phyloP scores from a whole-genome alignment of 2,329 filamentous ascomycete species.

The Colletotrichum noveboracense region DNA sequence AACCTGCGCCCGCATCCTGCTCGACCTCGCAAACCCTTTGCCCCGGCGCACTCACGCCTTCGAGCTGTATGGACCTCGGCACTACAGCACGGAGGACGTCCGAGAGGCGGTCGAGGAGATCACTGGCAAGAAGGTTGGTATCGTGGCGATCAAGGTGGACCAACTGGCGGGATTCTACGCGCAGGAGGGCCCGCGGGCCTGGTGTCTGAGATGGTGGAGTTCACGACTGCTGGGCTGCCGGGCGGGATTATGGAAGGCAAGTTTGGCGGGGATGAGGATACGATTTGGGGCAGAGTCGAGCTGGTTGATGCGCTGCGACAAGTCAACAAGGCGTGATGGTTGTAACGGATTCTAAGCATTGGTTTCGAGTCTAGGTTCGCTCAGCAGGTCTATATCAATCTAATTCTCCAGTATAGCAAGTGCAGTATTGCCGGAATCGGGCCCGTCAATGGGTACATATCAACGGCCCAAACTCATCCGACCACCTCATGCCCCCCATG shows the following conservation, averaged over 20 bases:
- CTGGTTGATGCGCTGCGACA: conserved; percentile 26
- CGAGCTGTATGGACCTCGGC: conserved; percentile 31
- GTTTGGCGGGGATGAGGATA: conserved; percentile 28
- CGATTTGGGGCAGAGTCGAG: conserved; percentile 27
- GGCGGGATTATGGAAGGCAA: conserved; percentile 28
- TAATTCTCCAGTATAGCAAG: neutral
- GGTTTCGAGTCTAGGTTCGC: neutral
- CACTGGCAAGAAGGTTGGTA: conserved; percentile 27
- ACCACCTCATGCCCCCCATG: conserved; percentile 81
- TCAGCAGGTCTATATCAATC: neutral
- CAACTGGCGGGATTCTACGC: conserved; percentile 26
- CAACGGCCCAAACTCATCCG: conserved; percentile 54
- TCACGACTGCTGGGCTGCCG: conserved; percentile 18
- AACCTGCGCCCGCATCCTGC: conserved; percentile 26
- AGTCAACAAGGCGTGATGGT: neutral
- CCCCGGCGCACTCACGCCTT: conserved; percentile 22
- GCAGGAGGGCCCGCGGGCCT: conserved; percentile 22
- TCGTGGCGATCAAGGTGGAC: conserved; percentile 26
- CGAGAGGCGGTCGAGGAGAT: conserved; percentile 30
- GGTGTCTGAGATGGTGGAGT: neutral
- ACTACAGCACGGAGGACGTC: conserved; percentile 32
- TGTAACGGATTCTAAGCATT: neutral
- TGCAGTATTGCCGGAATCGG: neutral
- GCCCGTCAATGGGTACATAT: conserved; percentile 33
- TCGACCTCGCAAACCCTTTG: conserved; percentile 12